Evolutionary conservation across 2,329 filamentous ascomycete genomes (phyloP), one percentile per base, ranked within the genome.

Genomic region (Arthrobotrys megalospora): DNA sequence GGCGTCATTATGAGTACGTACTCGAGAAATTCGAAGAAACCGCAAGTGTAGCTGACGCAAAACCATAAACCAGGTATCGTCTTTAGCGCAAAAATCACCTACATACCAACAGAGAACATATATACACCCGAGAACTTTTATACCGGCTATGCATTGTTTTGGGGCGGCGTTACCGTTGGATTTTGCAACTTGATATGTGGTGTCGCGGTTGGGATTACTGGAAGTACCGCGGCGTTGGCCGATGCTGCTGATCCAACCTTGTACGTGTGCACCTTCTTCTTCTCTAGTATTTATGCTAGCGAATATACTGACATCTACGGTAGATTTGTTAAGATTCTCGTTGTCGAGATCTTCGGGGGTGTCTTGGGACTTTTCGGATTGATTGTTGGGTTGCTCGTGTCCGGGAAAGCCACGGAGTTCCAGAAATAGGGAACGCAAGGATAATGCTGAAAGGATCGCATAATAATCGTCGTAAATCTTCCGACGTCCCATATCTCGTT

Each of bases 261-360:
- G 93, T 97, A 88, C 83, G 93, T 88, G 34, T 41, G 24, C 52
- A 24, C 7, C 5, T 53, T 16, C 28, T 1, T 24, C 21, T 1
- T 14, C n/a, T 16, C 50, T 47, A 11, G 36, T 6, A 14, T 2
- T 14, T 8, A 21, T 41, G 16, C 19, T 36, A 34, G 21, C 55
- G 47, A 76, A 65, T 80, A 67, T 66, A 32, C 76, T 82, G 79
- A 83, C 75, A 36, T 63, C 16, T 1, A 0, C 2, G 45, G 16
- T 80, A 97, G 94, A 68, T 99, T 99, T 85, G 95, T 99, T 86
- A 97, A 97, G 87, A 97, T 99, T 81, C 90, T 99, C 65, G 95
- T 99, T 81, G 96, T 99, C 83, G 96, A 99, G 86, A 99, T 99
- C 84, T 99, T 99, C 88, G 97, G 94, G 84, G 98, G 95, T 47